These are phyloP conservation scores for Metroxylon sagu DNA, from an alignment of 176 grass and related monocot genomes.

Conservation along the genomic window DNA sequence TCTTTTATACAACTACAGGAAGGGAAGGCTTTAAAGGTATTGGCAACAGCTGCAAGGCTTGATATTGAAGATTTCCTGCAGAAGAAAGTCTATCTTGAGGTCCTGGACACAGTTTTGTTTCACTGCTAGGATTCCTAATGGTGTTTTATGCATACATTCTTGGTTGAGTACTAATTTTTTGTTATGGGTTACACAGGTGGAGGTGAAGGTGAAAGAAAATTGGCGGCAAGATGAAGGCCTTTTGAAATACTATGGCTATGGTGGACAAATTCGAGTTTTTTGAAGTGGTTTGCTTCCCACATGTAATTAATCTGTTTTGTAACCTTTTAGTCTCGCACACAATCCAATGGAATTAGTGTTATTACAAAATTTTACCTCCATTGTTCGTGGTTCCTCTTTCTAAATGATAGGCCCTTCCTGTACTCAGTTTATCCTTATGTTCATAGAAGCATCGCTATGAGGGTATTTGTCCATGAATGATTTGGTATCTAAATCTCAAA, in stretches of 20 bases:
- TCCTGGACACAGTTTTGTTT: conserved; percentile 1
- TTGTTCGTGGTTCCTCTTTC: no score
- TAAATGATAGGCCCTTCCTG: no score
- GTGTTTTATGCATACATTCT: background rate
- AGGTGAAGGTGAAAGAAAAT: conserved; percentile 86
- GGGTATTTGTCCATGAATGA: no score
- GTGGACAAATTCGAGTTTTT: conserved; percentile 61
- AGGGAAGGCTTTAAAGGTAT: conserved; percentile 80
- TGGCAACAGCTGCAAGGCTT: conserved; percentile 89
- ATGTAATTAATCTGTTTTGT: no score
- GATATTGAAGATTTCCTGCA: conserved; percentile 98
- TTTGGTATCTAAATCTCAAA: no score
- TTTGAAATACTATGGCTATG: conserved; percentile 79
- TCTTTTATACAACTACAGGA: conserved; percentile 32
- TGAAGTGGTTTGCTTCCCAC: conserved; percentile 15
- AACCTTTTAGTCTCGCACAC: no score
- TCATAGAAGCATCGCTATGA: no score
- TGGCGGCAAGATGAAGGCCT: conserved; percentile 85
- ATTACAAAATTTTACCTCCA: no score
- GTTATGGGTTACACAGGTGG: conserved; percentile 33
- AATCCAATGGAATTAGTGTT: no score
- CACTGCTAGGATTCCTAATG: background rate
- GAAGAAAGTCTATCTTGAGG: conserved; percentile 98
- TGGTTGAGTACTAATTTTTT: conserved; percentile 9
- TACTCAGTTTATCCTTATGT: no score